Conservation (phyloP, 495 filamentous ascomycete genomes). For the Endocarpon pusillum region DNA sequence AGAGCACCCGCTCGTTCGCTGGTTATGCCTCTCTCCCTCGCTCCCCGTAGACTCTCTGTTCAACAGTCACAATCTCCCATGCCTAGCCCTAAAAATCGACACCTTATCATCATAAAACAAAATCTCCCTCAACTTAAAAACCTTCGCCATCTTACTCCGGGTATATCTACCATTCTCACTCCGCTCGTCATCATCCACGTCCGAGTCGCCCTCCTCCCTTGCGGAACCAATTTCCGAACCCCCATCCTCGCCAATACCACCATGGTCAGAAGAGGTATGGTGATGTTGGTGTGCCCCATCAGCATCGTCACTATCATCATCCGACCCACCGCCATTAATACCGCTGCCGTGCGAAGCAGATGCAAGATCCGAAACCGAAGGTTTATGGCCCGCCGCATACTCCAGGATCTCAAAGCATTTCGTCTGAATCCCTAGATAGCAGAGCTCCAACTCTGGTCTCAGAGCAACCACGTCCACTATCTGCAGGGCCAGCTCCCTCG, state of each 20-base stretch:
- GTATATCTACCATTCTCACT: slow-evolving; percentile 21
- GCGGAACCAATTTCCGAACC: slow-evolving; percentile 22
- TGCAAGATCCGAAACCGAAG: slow-evolving; percentile 17
- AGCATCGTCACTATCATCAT: slow-evolving; percentile 23
- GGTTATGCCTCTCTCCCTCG: too few relatives aligned
- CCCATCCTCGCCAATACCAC: slow-evolving; percentile 26
- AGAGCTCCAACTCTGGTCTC: slow-evolving; percentile 68
- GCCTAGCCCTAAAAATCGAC: slow-evolving; percentile 63
- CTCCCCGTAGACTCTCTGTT: too few relatives aligned
- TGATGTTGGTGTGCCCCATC: slow-evolving; percentile 30
- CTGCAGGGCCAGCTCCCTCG: slow-evolving; percentile 64
- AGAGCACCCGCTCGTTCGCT: too few relatives aligned
- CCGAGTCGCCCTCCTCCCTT: slow-evolving; percentile 25
- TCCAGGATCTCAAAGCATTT: slow-evolving; percentile 91
- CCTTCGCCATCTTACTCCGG: slow-evolving; percentile 32
- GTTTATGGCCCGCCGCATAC: slow-evolving; percentile 32
- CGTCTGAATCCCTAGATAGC: slow-evolving; percentile 59
- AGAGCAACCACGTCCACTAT: slow-evolving; percentile 74
- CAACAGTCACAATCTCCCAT: slow-evolving; percentile 50
- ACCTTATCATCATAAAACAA: slow-evolving; percentile 83
- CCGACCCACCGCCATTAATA: slow-evolving; percentile 23
- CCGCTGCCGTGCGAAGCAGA: slow-evolving; percentile 26
- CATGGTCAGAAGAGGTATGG: slow-evolving; percentile 27
- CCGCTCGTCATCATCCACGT: slow-evolving; percentile 34
- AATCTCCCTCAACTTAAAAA: slow-evolving; percentile 61